Conservation (phyloP, 139 green algal species). For the Microglena sp. region DNA sequence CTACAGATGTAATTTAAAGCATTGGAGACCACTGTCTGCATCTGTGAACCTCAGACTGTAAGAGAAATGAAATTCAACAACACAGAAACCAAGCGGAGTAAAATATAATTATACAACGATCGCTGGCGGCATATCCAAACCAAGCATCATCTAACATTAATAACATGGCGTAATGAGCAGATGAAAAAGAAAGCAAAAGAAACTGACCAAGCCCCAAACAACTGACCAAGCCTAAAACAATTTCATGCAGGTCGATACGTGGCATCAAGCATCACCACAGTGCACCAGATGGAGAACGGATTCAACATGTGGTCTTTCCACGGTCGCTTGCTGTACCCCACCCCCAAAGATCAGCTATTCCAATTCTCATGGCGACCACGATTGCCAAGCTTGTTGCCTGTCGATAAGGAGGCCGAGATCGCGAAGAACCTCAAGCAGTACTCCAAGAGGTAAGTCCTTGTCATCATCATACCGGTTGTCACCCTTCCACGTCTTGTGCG, state of each 20-base stretch:
- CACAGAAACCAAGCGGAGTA: too few species aligned
- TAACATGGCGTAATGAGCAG: too few species aligned
- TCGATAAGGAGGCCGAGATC: conserved; percentile 85
- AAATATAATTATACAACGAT: too few species aligned
- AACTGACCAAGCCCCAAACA: too few species aligned
- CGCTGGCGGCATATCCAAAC: too few species aligned
- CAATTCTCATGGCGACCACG: conserved; percentile 93
- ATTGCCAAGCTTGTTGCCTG: conserved; percentile 66
- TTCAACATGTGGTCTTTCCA: conserved; percentile 89
- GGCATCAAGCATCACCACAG: conserved; percentile 70
- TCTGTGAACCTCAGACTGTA: too few species aligned
- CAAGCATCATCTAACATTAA: too few species aligned
- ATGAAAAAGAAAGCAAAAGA: too few species aligned
- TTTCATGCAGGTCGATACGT: conserved; percentile 66
- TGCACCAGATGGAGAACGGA: conserved; percentile 97
- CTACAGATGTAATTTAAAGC: too few species aligned
- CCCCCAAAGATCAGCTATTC: conserved; percentile 71
- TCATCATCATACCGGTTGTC: neutral
- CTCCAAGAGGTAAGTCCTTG: conserved; percentile 55
- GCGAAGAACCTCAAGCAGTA: conserved; percentile 86
- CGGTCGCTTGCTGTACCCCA: conserved; percentile 78
- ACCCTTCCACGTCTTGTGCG: too few species aligned
- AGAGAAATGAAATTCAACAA: too few species aligned
- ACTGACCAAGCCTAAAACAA: neutral
- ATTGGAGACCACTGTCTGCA: too few species aligned